Base-by-base conservation (phyloP, 2,329 filamentous ascomycete genomes). In the Ambrosiella beaveri region DNA sequence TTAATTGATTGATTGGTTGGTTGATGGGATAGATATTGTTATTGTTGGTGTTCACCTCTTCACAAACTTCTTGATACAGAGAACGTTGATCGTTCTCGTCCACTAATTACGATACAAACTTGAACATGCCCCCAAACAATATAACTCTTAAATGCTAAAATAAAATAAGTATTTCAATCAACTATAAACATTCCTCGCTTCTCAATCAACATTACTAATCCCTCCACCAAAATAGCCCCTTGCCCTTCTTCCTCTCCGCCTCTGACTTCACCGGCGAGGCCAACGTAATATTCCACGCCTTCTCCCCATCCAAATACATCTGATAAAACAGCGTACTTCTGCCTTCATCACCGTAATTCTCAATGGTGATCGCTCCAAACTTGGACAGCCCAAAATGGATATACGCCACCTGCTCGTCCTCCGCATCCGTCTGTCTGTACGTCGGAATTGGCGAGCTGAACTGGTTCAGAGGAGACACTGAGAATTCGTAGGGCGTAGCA, bases 361-460 rank as follows among this genome's bases (percentile, higher is more conserved):
- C 81, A 62, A 98, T 89, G 19, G 88, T 86, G 36, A 95, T 76
- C 0, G 83, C 80, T 1, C 88, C 88, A 69, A 95, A 91, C 68
- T 97, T 97, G 62, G 84, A 89, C 65, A 88, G 90, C 1, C 91
- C 91, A 60, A 84, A 80, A 1, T 91, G 86, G 51, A 91, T 78
- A 64, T 93, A 89, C 81, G 91, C 88, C 62, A 97, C 76, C 66
- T 84, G 77, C 9, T 95, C 80, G 70, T 97, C 93, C 64, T 90
- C 82, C 1, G 83, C 77, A 63, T 94, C 88, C 0, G 77, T 80
- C 69, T 96, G 88, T 63, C 75, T 76, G 69, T 97, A 98, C 0
- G 88, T 91, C 1, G 84, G 78, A 27, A 91, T 72, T 0, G 93
- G 93, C 3, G 93, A 78, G 64, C 93, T 95, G 67, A 98, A 98